Conservation (phyloP, 2,329 filamentous ascomycete species). For the Nemania sp. region DNA sequence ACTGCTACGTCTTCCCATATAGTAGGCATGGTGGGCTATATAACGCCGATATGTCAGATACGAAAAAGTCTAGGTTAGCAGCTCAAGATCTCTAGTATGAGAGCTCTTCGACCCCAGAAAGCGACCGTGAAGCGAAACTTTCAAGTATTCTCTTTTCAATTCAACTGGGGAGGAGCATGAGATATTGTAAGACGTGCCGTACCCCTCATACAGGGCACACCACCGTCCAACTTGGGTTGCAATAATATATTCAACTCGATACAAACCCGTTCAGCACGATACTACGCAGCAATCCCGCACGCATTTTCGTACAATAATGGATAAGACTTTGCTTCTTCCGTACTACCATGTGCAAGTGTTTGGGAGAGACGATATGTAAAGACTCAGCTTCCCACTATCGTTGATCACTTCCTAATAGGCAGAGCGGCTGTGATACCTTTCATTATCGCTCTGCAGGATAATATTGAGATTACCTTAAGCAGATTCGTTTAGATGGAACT, state of each 20-base stretch:
- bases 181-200: background rate
- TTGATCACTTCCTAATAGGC: slow-evolving; percentile 1
- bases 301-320: too few relatives aligned
- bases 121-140: background rate
- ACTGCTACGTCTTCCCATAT: slow-evolving; percentile 26
- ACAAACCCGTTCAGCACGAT: background rate
- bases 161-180: background rate
- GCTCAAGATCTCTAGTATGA: background rate
- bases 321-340: background rate
- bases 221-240: background rate
- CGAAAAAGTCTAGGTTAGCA: background rate
- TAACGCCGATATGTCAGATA: background rate
- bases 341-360: background rate
- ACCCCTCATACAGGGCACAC: background rate
- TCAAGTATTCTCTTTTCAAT: background rate
- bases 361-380: background rate
- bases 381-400: background rate
- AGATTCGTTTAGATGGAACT: background rate
- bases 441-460: background rate
- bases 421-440: too few relatives aligned
- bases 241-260: background rate
- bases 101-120: background rate
- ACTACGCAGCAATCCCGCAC: background rate
- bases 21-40: slow-evolving; percentile 17
- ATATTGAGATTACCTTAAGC: background rate